Conservation (phyloP, 192 early-diverging fungal genomes). For the Irineochytrium annulatum region DNA sequence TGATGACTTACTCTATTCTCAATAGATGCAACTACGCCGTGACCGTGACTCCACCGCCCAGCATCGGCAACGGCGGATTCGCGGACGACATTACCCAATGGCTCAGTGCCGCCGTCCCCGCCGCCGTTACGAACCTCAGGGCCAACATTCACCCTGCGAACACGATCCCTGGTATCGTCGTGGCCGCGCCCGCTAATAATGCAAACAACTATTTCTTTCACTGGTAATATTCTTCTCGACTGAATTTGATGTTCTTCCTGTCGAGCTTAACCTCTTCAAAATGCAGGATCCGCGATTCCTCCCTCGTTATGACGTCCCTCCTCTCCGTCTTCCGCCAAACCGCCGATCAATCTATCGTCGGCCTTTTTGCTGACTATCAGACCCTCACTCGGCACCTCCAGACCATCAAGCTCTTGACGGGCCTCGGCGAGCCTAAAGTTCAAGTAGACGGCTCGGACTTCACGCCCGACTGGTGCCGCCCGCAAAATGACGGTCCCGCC, state of each 20-base stretch:
- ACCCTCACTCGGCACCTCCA: conserved; percentile 29
- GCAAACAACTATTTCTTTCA: conserved; percentile 66
- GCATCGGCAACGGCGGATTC: conserved; percentile 4
- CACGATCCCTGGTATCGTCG: conserved; percentile 7
- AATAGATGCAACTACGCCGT: conserved; percentile 14
- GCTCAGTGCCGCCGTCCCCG: conserved; percentile 8
- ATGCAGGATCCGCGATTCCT: conserved; percentile 57
- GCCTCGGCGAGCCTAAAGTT: conserved; percentile 67
- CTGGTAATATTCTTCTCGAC: conserved; percentile 45
- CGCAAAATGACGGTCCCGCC: conserved; percentile 69
- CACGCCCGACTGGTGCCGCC: conserved; percentile 53
- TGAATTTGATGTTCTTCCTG: no score
- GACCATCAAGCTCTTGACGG: not conserved
- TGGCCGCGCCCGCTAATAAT: conserved; percentile 9
- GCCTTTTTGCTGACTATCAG: conserved; percentile 37
- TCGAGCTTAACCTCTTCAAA: no score
- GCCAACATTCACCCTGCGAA: conserved; percentile 22
- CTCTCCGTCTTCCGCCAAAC: conserved; percentile 11
- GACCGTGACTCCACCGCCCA: not conserved
- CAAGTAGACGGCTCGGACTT: conserved; percentile 53
- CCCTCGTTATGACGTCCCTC: conserved; percentile 40
- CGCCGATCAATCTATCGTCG: conserved; percentile 5
- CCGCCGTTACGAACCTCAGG: conserved; percentile 1
- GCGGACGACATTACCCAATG: conserved; percentile 8
- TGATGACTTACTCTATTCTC: no score